A percentile compares a stretch with the other conserved stretches of the same genome.
Evolutionary conservation across 2,329 filamentous ascomycete genomes (phyloP).

Genomic region (Stromatinia cepivora): DNA sequence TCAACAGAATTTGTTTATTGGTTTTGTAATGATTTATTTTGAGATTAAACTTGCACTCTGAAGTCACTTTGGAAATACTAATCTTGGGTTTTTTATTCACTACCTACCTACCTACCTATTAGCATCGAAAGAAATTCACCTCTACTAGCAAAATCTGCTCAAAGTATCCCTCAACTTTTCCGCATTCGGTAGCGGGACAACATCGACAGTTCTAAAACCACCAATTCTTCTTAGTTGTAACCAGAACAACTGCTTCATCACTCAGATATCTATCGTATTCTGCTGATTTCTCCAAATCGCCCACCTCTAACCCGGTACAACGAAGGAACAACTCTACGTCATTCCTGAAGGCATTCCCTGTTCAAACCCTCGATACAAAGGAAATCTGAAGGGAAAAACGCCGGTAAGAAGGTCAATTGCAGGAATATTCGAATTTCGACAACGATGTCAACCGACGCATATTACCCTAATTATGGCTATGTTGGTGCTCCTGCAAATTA

Average conservation of each 20-base stretch:
- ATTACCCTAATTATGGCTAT: slow-evolving; percentile 50
- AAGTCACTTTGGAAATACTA: not conserved
- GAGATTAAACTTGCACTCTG: not conserved
- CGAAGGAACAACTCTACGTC: not conserved
- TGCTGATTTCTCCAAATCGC: not conserved
- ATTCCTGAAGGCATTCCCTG: not conserved
- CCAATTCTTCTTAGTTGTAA: not conserved
- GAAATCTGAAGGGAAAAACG: not conserved
- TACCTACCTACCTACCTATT: not conserved
- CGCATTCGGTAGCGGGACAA: slow-evolving; percentile 9
- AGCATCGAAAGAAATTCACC: not conserved
- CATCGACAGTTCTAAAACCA: not conserved
- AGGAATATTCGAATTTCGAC: not conserved
- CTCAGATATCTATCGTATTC: not conserved
- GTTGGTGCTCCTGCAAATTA: slow-evolving; percentile 58
- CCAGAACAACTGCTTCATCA: not conserved
- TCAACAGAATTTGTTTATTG: slow-evolving; percentile 4
- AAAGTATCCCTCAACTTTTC: not conserved
- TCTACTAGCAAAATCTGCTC: not conserved
- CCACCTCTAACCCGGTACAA: not conserved
- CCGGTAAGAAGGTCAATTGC: slow-evolving; percentile 10
- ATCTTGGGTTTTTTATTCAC: not conserved
- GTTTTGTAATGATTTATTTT: not conserved
- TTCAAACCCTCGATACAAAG: not conserved
- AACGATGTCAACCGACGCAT: slow-evolving; percentile 23